These are phyloP conservation scores for Paecilomyces fulvus DNA, from an alignment of 2,329 filamentous ascomycete genomes.

Conservation along the genomic window DNA sequence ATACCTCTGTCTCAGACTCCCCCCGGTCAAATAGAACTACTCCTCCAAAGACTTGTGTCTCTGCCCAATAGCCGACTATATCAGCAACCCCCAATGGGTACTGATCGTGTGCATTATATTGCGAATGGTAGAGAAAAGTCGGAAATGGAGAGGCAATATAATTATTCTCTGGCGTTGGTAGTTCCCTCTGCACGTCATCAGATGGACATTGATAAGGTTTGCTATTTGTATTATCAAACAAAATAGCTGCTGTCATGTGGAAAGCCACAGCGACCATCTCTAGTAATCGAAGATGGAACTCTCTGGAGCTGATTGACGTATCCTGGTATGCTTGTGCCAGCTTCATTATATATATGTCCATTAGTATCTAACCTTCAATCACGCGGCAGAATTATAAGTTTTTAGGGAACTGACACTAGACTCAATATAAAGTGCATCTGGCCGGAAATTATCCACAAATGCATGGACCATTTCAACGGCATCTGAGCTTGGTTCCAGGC, in stretches of 20 bases:
- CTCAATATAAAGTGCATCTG: neutral
- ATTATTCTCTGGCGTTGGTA: neutral
- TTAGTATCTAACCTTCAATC: neutral
- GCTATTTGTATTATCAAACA: neutral
- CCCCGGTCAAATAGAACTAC: conserved; percentile 4
- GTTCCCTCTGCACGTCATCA: too few species aligned
- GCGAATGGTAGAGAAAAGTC: neutral
- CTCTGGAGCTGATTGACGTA: neutral
- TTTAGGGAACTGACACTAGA: neutral
- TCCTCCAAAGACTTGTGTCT: conserved; percentile 3
- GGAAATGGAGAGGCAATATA: neutral
- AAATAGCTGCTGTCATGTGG: neutral
- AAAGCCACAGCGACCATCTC: neutral
- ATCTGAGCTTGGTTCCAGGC: neutral
- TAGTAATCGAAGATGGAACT: neutral
- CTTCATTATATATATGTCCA: neutral
- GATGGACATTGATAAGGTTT: neutral
- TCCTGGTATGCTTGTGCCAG: neutral
- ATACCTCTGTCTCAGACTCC: conserved; percentile 2
- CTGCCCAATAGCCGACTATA: conserved; percentile 4
- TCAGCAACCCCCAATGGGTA: conserved; percentile 3
- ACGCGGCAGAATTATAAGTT: too few species aligned
- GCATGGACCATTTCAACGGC: neutral
- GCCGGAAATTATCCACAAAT: neutral
- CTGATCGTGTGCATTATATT: neutral